Evolutionary conservation across 352 stramenopile genomes (phyloP).

Genomic region (Phytophthora chlamydospora): DNA sequence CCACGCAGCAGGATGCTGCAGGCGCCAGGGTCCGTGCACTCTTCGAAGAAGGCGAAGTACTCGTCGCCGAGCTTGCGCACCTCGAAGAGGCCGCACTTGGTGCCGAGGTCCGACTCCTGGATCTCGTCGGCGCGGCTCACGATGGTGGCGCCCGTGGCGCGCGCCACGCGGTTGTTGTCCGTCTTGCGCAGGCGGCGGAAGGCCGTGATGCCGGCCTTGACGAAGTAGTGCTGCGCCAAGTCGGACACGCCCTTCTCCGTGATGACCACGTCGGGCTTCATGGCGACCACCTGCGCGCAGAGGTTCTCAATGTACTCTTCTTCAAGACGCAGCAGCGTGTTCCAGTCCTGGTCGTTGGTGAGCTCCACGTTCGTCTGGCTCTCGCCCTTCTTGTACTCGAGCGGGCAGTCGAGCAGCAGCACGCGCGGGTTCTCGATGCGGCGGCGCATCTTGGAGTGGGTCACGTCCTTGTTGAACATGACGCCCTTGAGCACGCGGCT

Average conservation of each 20-base stretch:
- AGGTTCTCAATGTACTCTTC: conserved; percentile 99
- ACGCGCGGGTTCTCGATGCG: conserved; percentile 99
- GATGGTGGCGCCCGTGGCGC: conserved; percentile 97
- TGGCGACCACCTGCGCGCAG: conserved; percentile 98
- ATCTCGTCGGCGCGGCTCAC: conserved; percentile 98
- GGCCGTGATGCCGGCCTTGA: conserved; percentile 99
- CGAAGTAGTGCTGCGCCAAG: conserved; percentile 99
- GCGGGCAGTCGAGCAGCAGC: conserved; percentile 97
- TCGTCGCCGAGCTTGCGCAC: conserved; percentile 92
- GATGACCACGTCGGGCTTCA: conserved; percentile 99
- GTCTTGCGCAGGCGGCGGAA: conserved; percentile 99
- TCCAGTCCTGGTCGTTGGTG: conserved; percentile 98
- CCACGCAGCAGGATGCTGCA: conserved; percentile 98
- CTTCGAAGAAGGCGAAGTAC: conserved; percentile 99
- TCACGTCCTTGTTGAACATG: conserved; percentile 99
- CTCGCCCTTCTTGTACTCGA: conserved; percentile 99
- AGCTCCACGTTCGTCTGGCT: conserved; percentile 98
- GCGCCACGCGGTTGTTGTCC: conserved; percentile 99
- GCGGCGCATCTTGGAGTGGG: conserved; percentile 99
- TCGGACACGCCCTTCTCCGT: conserved; percentile 99
- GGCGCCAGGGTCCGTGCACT: conserved; percentile 98
- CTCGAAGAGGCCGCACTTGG: conserved; percentile 98
- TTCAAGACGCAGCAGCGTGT: conserved; percentile 98
- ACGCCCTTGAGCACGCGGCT: conserved; percentile 97
- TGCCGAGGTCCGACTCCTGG: conserved; percentile 98